Conservation (phyloP, 768 basidiomycete species). For the Mycena metata region DNA sequence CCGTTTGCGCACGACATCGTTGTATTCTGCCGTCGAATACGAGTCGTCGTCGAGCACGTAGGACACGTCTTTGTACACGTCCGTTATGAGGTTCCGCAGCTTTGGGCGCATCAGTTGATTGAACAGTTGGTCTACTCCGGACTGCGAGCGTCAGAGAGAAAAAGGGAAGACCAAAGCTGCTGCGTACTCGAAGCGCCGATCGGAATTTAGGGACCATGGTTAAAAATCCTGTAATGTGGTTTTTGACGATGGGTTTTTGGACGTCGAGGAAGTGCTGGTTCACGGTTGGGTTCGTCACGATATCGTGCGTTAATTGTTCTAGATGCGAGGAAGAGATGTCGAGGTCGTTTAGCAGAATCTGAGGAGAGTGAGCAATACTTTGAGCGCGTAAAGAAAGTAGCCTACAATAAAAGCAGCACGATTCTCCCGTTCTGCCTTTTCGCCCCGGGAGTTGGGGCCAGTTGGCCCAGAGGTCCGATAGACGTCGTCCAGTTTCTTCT, state of each 20-base stretch:
- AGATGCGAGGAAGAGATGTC: constrained; percentile 92
- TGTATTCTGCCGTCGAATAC: constrained; percentile 86
- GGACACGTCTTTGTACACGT: constrained; percentile 91
- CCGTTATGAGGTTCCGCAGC: constrained; percentile 84
- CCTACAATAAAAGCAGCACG: constrained; percentile 86
- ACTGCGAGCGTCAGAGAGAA: constrained; percentile 53
- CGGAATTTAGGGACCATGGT: constrained; percentile 75
- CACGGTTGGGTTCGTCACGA: constrained; percentile 66
- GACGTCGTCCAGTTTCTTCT: constrained; percentile 89
- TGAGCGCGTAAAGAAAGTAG: constrained; percentile 34
- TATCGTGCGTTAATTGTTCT: constrained; percentile 82
- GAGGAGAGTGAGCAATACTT: constrained; percentile 22
- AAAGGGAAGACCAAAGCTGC: constrained; percentile 11
- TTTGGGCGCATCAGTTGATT: constrained; percentile 93
- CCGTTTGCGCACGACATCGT: constrained; percentile 89
- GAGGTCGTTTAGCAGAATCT: constrained; percentile 96
- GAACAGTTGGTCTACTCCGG: constrained; percentile 93
- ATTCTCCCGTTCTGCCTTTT: constrained; percentile 86
- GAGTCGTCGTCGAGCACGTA: constrained; percentile 92
- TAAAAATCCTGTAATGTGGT: constrained; percentile 63
- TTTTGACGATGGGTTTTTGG: constrained; percentile 66
- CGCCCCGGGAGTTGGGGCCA: constrained; percentile 66
- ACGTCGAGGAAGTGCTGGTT: constrained; percentile 75
- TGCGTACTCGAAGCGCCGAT: constrained; percentile 76
- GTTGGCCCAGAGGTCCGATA: constrained; percentile 68